Percentiles rank a stretch among this genome's conserved stretches.
Conservation (phyloP, 1,284 basidiomycete species). For the Phlebopus sp. region DNA sequence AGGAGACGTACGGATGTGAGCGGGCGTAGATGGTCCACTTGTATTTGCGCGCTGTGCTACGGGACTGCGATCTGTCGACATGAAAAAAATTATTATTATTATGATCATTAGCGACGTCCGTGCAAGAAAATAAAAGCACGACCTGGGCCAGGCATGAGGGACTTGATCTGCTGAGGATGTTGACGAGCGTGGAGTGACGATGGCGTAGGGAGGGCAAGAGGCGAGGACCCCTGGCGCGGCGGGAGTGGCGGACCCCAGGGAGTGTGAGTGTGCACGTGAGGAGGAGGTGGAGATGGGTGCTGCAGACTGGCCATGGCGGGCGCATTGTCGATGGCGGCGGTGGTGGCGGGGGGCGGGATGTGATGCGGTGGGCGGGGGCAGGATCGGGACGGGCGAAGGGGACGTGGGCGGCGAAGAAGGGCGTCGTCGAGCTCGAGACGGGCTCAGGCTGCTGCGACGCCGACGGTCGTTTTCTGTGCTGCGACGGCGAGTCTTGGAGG, state of each 20-base stretch:
- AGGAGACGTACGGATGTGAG: no score
- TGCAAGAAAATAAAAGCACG: slow-evolving; percentile 4
- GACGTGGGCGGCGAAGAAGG: slow-evolving; percentile 22
- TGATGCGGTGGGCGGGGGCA: slow-evolving; percentile 28
- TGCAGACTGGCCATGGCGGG: slow-evolving; percentile 33
- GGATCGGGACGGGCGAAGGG: slow-evolving; percentile 21
- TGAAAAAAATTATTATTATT: no score
- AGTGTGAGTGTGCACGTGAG: slow-evolving; percentile 31
- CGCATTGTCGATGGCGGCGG: slow-evolving; percentile 21
- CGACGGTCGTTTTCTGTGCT: slow-evolving; percentile 35
- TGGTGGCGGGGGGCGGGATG: slow-evolving; percentile 21
- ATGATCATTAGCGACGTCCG: slow-evolving; percentile 15
- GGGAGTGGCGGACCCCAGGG: slow-evolving; percentile 28
- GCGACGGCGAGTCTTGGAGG: slow-evolving; percentile 68
- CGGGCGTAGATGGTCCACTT: slow-evolving; percentile 24
- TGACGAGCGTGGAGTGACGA: no score
- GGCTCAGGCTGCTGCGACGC: slow-evolving; percentile 8
- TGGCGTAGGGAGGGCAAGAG: slow-evolving; percentile 28
- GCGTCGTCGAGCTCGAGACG: slow-evolving; percentile 19
- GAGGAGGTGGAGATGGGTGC: slow-evolving; percentile 28
- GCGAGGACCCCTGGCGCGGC: slow-evolving; percentile 32
- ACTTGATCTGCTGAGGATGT: no score
- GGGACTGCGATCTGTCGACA: slow-evolving; percentile 29
- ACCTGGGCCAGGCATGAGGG: slow-evolving; percentile 34
- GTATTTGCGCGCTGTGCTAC: slow-evolving; percentile 25